Evolutionary conservation across 495 filamentous ascomycete species (phyloP).

Genomic region (Pseudoneurospora amorphoporcata): DNA sequence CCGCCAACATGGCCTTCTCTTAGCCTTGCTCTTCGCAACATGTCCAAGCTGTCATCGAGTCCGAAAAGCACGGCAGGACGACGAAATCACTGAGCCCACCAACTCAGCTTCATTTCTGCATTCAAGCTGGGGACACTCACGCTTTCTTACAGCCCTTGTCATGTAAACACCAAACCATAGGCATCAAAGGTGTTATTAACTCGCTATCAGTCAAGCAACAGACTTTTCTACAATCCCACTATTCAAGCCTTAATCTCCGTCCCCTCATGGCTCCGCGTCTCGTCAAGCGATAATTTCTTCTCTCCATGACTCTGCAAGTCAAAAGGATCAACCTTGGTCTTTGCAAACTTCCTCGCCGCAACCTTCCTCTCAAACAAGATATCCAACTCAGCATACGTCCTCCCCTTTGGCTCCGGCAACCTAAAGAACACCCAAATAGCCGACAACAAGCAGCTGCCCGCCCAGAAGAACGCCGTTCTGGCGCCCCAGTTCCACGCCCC

Average conservation of each 20-base stretch:
- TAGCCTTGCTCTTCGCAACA: not conserved
- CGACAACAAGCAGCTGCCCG: slow-evolving; percentile 34
- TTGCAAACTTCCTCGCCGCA: slow-evolving; percentile 29
- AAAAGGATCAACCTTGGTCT: slow-evolving; percentile 17
- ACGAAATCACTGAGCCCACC: not conserved
- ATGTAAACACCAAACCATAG: not conserved
- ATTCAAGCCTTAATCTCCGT: not conserved
- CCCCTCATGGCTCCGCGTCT: not conserved
- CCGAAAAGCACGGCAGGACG: not conserved
- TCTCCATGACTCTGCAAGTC: slow-evolving; percentile 3
- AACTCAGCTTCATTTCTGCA: not conserved
- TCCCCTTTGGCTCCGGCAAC: slow-evolving; percentile 26
- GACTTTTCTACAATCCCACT: not conserved
- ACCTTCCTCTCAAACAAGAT: slow-evolving; percentile 37
- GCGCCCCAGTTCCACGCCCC: slow-evolving; percentile 42
- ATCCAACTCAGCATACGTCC: slow-evolving; percentile 41
- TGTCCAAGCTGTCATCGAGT: not conserved
- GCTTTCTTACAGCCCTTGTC: not conserved
- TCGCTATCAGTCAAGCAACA: not conserved
- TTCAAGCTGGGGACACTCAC: not conserved
- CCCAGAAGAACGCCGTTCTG: slow-evolving; percentile 43
- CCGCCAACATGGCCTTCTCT: not conserved
- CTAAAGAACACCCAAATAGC: slow-evolving; percentile 25
- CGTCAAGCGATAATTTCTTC: not conserved
- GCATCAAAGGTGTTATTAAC: not conserved